Evolutionary conservation across 768 basidiomycete species (phyloP).

Genomic region (Auriscalpium orientale): DNA sequence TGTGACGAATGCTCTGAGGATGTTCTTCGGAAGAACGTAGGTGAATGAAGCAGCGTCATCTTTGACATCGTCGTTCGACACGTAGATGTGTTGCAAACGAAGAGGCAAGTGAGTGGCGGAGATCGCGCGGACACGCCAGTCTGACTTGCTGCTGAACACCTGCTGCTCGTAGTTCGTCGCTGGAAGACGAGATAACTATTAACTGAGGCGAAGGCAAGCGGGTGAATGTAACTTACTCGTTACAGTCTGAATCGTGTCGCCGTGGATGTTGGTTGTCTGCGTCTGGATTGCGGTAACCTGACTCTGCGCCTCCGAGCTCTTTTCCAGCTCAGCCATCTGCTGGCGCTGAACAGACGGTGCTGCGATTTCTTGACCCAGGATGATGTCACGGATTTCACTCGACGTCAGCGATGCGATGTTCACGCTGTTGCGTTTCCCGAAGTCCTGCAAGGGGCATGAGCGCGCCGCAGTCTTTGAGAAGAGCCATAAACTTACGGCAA

Average conservation of each 20-base stretch:
- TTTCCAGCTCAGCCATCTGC: conserved; percentile 99
- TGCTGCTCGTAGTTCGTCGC: conserved; percentile 97
- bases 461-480: not conserved
- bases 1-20: conserved; percentile 87
- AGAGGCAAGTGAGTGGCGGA: conserved; percentile 94
- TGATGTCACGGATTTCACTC: conserved; percentile 96
- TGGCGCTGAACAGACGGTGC: conserved; percentile 94
- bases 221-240: conserved; percentile 54
- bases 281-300: conserved; percentile 97
- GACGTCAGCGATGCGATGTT: conserved; percentile 96
- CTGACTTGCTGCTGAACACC: conserved; percentile 98
- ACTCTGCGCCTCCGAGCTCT: conserved; percentile 86
- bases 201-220: not conserved
- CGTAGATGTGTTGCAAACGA: conserved; percentile 96
- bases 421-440: conserved; percentile 97
- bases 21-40: conserved; percentile 95
- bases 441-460: conserved; percentile 52
- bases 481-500: conserved; percentile 47
- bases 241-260: conserved; percentile 90
- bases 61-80: conserved; percentile 98
- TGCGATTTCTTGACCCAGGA: conserved; percentile 96
- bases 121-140: conserved; percentile 98
- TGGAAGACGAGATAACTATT: conserved; percentile 19
- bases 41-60: conserved; percentile 94
- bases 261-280: conserved; percentile 96